phyloP scores from a whole-genome alignment of 2,329 filamentous ascomycete species.

The Ceratocystis harringtonii region DNA sequence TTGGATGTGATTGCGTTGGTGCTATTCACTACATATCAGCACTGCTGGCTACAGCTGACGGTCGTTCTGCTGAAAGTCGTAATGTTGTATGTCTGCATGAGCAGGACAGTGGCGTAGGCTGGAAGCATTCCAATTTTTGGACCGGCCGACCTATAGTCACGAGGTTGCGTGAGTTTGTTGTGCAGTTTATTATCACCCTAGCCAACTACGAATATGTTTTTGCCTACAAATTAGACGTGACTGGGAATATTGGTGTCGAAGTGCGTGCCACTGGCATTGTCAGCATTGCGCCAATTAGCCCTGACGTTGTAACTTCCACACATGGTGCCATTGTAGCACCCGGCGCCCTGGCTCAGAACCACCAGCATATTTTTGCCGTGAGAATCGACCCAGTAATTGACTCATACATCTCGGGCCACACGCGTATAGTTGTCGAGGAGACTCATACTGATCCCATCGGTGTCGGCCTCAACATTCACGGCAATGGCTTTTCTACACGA shows the following conservation, averaged over 20 bases:
- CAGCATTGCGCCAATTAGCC: slow-evolving; percentile 43
- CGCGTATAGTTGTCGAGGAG: slow-evolving; percentile 34
- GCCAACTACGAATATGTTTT: slow-evolving; percentile 55
- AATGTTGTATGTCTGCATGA: slow-evolving; percentile 56
- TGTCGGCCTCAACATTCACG: slow-evolving; percentile 41
- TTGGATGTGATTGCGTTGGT: slow-evolving; percentile 58
- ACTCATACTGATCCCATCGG: slow-evolving; percentile 28
- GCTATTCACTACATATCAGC: slow-evolving; percentile 50
- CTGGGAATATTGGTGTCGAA: slow-evolving; percentile 46
- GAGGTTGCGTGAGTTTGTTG: slow-evolving; percentile 45
- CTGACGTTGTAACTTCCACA: slow-evolving; percentile 32
- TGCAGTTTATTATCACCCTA: slow-evolving; percentile 55
- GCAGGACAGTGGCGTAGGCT: slow-evolving; percentile 53
- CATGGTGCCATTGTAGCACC: slow-evolving; percentile 50
- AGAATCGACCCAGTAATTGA: slow-evolving; percentile 52
- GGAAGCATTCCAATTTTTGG: slow-evolving; percentile 59
- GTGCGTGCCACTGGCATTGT: slow-evolving; percentile 52
- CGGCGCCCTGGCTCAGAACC: slow-evolving; percentile 51
- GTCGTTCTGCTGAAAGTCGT: slow-evolving; percentile 35
- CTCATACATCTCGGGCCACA: slow-evolving; percentile 29
- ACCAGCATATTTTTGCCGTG: slow-evolving; percentile 54
- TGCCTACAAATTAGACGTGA: slow-evolving; percentile 42
- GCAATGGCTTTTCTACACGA: slow-evolving; percentile 44
- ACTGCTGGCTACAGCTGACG: slow-evolving; percentile 37
- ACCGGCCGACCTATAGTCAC: slow-evolving; percentile 46